Evolutionary conservation across 305 asterid species (phyloP), one percentile per base, ranked within the genome.

Genomic region (Striga hermonthica): DNA sequence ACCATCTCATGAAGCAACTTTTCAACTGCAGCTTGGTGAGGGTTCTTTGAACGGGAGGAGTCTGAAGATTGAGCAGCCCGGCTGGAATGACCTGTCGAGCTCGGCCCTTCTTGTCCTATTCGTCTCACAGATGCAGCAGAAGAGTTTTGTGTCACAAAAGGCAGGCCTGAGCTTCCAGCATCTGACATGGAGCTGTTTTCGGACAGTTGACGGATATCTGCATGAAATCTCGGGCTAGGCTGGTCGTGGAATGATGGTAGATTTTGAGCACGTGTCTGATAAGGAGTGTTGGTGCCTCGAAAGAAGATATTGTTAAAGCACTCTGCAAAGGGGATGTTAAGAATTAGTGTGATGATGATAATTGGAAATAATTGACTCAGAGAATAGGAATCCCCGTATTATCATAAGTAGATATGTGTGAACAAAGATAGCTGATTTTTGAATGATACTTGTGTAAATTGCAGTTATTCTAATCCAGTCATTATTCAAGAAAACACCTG

Each of bases 241-340:
- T 48, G 70, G 12, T 48, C 39, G 3, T 35, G 28, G 31, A 57
- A 15, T 44, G 40, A 2, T 0, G 56, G 35, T 22, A 3, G 65
- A 39, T 59, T 65, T 37, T 61, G 67, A 13, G 70, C 14, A 15
- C 58, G 41, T 55, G 13, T 48, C 60, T 60, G 70, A 15, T 64
- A 37, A 22, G 5, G 56, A 4, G 37, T 63, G 39, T 54, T 65
- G 73, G 66, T 61, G 35, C 54, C 53, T 41, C 35, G 74, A 28
- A 7, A 22, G 9, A 68, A 48, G 76, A 71, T 78, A 43, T 13
- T 72, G 52, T 66, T 71, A 74, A 81, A 75, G 73, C 87, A 64
- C 71, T 79, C 95, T 86, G 15, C 77, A 53, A 6, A 3, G 52
- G 66, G 54, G 48, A 67, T 10, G 66, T 40, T 12, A 22, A 49